A percentile compares a stretch with the other conserved stretches of the same genome.
Conservation (phyloP, 1,284 basidiomycete species). For the Tylopilus sp. region DNA sequence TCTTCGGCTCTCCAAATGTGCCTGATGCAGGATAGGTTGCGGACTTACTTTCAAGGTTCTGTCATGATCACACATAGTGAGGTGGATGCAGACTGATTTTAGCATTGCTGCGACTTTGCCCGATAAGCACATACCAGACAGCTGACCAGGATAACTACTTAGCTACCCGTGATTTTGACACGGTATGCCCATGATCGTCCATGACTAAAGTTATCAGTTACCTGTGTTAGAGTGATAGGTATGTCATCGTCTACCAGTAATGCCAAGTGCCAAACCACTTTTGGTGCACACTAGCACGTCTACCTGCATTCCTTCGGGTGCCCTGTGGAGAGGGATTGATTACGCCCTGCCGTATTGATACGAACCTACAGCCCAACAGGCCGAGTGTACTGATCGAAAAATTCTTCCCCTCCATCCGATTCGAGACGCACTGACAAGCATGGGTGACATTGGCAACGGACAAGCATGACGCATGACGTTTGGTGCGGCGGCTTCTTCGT, state of each 20-base stretch:
- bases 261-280: background rate
- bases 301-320: background rate
- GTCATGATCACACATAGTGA: constrained; percentile 15
- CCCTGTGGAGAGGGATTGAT: constrained; percentile 2
- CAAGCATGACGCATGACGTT: background rate
- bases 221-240: background rate
- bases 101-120: constrained; percentile 13
- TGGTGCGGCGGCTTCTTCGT: constrained; percentile 7
- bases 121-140: constrained; percentile 27
- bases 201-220: constrained; percentile 19
- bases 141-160: constrained; percentile 28
- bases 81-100: constrained; percentile 9
- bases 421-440: background rate
- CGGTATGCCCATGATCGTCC: constrained; percentile 1
- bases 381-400: background rate
- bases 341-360: constrained; percentile 5
- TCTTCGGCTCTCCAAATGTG: constrained; percentile 6
- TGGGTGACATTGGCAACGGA: background rate
- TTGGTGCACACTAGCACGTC: background rate
- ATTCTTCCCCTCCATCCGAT: background rate
- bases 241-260: constrained; percentile 9
- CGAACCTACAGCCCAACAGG: background rate
- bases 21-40: constrained; percentile 21
- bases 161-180: constrained; percentile 15
- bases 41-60: constrained; percentile 15